Evolutionary conservation across 768 basidiomycete genomes (phyloP).

Genomic region (Suillus spraguei): DNA sequence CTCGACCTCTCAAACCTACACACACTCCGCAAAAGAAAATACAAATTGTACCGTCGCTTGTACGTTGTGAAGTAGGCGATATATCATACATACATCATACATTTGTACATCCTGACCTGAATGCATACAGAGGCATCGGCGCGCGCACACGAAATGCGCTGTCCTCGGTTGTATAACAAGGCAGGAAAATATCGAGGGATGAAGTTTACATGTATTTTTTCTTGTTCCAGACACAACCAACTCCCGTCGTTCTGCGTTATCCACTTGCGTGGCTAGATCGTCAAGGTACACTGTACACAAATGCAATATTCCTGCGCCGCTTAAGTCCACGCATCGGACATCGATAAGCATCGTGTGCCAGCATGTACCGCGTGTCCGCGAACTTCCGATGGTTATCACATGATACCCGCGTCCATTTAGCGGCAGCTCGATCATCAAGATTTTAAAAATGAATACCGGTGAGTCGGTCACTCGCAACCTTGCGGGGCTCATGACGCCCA

Average conservation of each 20-base stretch:
- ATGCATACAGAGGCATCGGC: not conserved
- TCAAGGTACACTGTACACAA: not conserved
- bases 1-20: not conserved
- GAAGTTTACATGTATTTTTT: too few species aligned
- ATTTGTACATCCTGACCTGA: conserved; percentile 2
- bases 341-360: not conserved
- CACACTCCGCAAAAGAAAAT: conserved; percentile 2
- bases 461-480: not conserved
- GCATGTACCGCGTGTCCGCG: not conserved
- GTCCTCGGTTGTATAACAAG: not conserved
- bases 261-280: not conserved
- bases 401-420: not conserved
- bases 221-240: not conserved
- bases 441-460: not conserved
- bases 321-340: conserved; percentile 1
- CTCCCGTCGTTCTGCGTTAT: not conserved
- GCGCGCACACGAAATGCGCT: conserved; percentile 5
- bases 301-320: not conserved
- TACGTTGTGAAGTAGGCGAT: conserved; percentile 9
- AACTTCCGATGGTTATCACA: conserved; percentile 2
- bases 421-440: not conserved
- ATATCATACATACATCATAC: conserved; percentile 8
- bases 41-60: conserved; percentile 5
- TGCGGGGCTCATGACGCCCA: not conserved
- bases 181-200: not conserved